Conservation (phyloP, 2,329 filamentous ascomycete genomes). For the Blastomyces silverae region DNA sequence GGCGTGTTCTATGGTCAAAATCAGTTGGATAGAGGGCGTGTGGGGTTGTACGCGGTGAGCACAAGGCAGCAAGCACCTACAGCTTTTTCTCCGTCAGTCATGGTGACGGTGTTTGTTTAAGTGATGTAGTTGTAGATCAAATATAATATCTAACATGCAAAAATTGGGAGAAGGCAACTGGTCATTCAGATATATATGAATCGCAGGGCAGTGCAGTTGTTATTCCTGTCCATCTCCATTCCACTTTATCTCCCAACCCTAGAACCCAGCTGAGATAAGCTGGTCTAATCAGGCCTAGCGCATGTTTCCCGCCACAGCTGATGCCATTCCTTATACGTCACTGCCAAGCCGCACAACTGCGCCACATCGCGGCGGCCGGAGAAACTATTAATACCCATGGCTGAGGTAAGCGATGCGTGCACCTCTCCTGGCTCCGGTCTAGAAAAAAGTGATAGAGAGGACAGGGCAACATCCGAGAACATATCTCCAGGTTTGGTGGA, state of each 20-base stretch:
- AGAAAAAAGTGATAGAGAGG: too few species aligned
- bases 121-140: neutral
- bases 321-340: constrained; percentile 10
- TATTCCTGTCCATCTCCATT: too few species aligned
- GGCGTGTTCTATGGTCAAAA: constrained; percentile 30
- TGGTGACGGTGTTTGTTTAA: constrained; percentile 7
- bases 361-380: neutral
- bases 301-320: neutral
- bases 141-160: neutral
- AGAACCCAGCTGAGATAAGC: neutral
- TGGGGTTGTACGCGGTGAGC: constrained; percentile 15
- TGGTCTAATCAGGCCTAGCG: neutral
- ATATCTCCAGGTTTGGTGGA: constrained; percentile 2
- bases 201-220: neutral
- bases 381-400: constrained; percentile 2
- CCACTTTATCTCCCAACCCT: neutral
- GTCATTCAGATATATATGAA: neutral
- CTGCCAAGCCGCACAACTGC: neutral
- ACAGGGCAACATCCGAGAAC: neutral
- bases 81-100: constrained; percentile 20
- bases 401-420: neutral
- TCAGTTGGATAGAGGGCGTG: constrained; percentile 22
- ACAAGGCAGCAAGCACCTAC: constrained; percentile 6
- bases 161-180: neutral
- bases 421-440: too few species aligned